Percentiles rank a stretch among this genome's conserved stretches.
phyloP scores from a whole-genome alignment of 305 asterid genomes.

The Fraxinus sp. region DNA sequence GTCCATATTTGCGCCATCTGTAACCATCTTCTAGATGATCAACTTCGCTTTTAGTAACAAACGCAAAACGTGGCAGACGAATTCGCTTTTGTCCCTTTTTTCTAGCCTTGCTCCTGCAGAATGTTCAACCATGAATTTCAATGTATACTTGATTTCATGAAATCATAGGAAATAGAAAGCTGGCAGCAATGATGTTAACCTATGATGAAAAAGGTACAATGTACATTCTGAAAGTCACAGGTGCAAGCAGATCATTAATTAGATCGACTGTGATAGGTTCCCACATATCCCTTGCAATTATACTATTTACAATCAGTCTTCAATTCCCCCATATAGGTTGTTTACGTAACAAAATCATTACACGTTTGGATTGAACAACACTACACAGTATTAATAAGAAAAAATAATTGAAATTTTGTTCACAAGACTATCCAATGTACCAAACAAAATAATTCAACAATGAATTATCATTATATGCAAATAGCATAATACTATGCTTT shows the following conservation, averaged over 20 bases:
- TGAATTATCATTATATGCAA: not conserved
- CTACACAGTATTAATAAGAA: not conserved
- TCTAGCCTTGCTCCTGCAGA: slow-evolving; percentile 62
- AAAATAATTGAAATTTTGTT: not conserved
- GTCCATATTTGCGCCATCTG: slow-evolving; percentile 93
- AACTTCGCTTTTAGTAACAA: slow-evolving; percentile 82
- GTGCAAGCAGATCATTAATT: not conserved
- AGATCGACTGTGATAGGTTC: not conserved
- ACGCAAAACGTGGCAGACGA: slow-evolving; percentile 70
- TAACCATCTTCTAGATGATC: slow-evolving; percentile 97
- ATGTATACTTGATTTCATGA: not conserved
- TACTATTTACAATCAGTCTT: not conserved
- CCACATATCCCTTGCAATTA: not conserved
- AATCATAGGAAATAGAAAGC: not conserved
- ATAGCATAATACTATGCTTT: not conserved
- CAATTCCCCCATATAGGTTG: not conserved
- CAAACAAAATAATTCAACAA: not conserved
- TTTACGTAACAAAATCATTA: not conserved
- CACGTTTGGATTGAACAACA: not conserved
- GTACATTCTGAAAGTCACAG: not conserved
- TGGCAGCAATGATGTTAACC: not conserved
- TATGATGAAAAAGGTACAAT: not conserved
- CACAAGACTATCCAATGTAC: not conserved
- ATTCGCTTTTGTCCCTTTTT: slow-evolving; percentile 65
- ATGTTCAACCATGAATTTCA: slow-evolving; percentile 10